These are phyloP conservation scores for Spinellus fusiger DNA, from an alignment of 192 early-diverging fungal species.

Conservation along the genomic window DNA sequence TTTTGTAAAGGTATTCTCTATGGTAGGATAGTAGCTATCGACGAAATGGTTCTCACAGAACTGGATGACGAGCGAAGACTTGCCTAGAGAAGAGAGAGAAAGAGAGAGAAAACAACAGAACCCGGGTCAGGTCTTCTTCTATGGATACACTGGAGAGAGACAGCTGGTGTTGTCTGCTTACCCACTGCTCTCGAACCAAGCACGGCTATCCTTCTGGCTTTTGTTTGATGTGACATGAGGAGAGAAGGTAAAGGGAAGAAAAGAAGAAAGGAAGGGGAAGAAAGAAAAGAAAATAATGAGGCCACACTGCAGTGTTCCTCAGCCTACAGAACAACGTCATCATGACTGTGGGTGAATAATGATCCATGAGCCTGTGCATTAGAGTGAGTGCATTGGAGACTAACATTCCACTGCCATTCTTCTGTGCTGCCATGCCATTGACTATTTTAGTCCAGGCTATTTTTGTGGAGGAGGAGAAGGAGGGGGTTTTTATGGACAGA, in stretches of 20 bases:
- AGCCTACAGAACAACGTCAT: neutral
- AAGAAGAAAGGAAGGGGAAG: slow-evolving; percentile 8
- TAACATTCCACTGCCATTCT: too few species aligned
- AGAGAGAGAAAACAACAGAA: neutral
- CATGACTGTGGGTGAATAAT: neutral
- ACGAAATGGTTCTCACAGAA: slow-evolving; percentile 90
- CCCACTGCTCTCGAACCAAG: slow-evolving; percentile 78
- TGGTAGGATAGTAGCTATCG: slow-evolving; percentile 93
- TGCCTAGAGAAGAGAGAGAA: slow-evolving; percentile 39
- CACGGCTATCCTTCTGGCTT: slow-evolving; percentile 76
- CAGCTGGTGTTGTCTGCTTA: slow-evolving; percentile 13
- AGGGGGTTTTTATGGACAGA: too few species aligned
- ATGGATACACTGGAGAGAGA: neutral
- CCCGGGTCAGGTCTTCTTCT: slow-evolving; percentile 2
- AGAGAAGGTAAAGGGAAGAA: neutral
- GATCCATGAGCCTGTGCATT: too few species aligned
- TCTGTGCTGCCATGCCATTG: too few species aligned
- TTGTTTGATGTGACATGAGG: slow-evolving; percentile 33
- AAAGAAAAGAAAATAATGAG: slow-evolving; percentile 5
- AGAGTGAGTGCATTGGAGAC: too few species aligned
- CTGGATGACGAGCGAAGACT: slow-evolving; percentile 88
- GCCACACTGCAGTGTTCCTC: neutral
- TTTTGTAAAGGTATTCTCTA: slow-evolving; percentile 88
- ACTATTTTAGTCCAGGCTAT: too few species aligned
- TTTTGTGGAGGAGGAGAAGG: too few species aligned